Conservation (phyloP, 75 land plant genomes). For the Picea glauca region DNA sequence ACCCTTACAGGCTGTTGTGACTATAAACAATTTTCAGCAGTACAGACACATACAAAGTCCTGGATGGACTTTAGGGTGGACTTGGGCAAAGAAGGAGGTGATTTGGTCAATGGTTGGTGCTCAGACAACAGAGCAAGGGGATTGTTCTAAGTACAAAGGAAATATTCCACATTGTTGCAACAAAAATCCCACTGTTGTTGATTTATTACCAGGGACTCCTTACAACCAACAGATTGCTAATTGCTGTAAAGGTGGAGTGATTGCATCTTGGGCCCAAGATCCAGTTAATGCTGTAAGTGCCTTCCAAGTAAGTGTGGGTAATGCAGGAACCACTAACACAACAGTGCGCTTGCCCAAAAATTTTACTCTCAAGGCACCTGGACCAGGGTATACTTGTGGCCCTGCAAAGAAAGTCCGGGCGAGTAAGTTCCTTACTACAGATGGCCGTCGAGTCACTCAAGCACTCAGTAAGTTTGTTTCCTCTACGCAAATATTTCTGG, state of each 20-base stretch:
- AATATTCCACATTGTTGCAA: constrained; percentile 72
- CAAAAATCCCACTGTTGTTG: constrained; percentile 46
- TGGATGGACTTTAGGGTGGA: constrained; percentile 76
- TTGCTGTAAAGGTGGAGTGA: constrained; percentile 79
- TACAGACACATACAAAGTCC: constrained; percentile 71
- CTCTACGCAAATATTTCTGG: constrained; percentile 5
- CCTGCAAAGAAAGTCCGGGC: constrained; percentile 37
- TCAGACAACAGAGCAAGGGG: constrained; percentile 73
- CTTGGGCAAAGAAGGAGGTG: constrained; percentile 75
- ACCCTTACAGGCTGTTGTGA: constrained; percentile 56
- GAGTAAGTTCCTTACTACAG: constrained; percentile 32
- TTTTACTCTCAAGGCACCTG: constrained; percentile 48
- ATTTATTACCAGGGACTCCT: constrained; percentile 68
- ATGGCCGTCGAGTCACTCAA: constrained; percentile 58
- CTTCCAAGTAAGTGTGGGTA: constrained; percentile 56
- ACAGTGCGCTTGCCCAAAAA: constrained; percentile 53
- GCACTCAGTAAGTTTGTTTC: constrained; percentile 48
- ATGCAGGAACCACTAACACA: constrained; percentile 55
- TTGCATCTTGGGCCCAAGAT: constrained; percentile 60
- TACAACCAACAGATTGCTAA: constrained; percentile 63
- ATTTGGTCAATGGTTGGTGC: constrained; percentile 82
- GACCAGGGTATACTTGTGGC: constrained; percentile 71
- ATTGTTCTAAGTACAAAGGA: constrained; percentile 63
- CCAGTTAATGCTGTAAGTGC: constrained; percentile 32
- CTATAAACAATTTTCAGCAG: constrained; percentile 63